Evolutionary conservation across 306 rosid species (phyloP).

Genomic region (Pachyrhizus erosus): DNA sequence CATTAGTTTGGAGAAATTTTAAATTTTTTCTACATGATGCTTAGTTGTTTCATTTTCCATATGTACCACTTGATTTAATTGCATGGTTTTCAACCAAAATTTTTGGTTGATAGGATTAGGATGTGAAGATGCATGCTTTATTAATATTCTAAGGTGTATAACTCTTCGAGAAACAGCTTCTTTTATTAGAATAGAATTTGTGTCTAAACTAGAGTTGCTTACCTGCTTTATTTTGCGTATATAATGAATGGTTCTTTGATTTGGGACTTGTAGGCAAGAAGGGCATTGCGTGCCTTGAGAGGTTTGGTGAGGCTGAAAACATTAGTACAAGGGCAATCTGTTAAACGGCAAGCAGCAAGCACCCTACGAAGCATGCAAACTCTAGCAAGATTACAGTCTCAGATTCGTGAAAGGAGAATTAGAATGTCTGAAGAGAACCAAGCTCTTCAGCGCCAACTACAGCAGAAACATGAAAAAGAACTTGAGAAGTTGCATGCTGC

Average conservation of each 20-base stretch:
- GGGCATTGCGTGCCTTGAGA: constrained; percentile 75
- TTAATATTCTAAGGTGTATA: background rate
- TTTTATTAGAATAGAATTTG: constrained; percentile 2
- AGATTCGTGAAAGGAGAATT: constrained; percentile 70
- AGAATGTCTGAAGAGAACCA: constrained; percentile 86
- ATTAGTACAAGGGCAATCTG: constrained; percentile 64
- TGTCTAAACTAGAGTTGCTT: background rate
- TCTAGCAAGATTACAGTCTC: constrained; percentile 71
- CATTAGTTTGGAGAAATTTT: background rate
- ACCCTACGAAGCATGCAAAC: constrained; percentile 85
- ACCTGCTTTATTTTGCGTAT: background rate
- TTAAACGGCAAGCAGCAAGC: constrained; percentile 68
- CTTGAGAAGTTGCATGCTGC: constrained; percentile 56
- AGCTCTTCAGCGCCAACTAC: constrained; percentile 69
- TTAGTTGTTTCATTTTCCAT: background rate
- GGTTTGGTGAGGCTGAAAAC: constrained; percentile 82
- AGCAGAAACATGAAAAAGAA: constrained; percentile 65
- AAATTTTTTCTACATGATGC: background rate
- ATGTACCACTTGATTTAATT: background rate
- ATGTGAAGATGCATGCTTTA: background rate
- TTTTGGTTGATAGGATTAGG: background rate
- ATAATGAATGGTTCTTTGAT: constrained; percentile 24
- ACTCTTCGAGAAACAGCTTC: constrained; percentile 8
- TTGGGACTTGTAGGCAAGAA: constrained; percentile 67
- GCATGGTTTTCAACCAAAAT: background rate